Evolutionary conservation across 139 green algal genomes (phyloP).

Genomic region (Picochlorum costavermella): DNA sequence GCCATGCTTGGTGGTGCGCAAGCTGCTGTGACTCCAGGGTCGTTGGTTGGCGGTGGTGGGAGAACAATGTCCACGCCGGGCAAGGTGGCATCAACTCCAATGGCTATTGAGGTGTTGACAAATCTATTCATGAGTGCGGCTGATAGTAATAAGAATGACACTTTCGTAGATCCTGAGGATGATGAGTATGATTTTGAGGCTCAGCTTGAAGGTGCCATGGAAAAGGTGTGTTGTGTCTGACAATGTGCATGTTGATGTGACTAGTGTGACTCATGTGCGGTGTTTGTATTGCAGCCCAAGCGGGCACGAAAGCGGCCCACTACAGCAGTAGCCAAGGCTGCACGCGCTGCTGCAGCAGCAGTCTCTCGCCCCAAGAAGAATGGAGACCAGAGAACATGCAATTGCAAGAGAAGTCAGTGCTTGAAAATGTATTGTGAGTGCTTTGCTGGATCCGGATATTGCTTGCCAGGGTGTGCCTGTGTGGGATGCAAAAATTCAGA

Average conservation of each 20-base stretch:
- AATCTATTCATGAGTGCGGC: neutral
- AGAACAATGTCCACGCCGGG: conserved; percentile 2
- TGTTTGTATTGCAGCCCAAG: neutral
- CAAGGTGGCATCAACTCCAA: neutral
- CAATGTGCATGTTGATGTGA: neutral
- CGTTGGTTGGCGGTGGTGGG: neutral
- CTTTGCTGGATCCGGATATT: conserved; percentile 51
- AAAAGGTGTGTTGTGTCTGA: neutral
- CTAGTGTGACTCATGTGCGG: neutral
- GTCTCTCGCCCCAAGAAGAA: neutral
- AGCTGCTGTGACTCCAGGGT: neutral
- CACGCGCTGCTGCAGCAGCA: neutral
- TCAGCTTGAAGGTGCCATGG: conserved; percentile 9
- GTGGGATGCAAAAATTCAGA: conserved; percentile 56
- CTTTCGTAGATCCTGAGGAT: conserved; percentile 11
- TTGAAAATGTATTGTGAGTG: conserved; percentile 92
- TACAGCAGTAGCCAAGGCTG: neutral
- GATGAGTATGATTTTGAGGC: conserved; percentile 10
- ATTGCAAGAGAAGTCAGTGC: conserved; percentile 81
- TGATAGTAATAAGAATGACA: neutral
- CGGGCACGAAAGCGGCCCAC: neutral
- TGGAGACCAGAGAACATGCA: conserved; percentile 41
- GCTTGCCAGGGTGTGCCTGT: conserved; percentile 49
- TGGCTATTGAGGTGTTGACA: conserved; percentile 2
- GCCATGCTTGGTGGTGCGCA: neutral